A percentile compares a stretch with the other conserved stretches of the same genome.
These are phyloP conservation scores for Lepidium campestre DNA, from an alignment of 441 rosid genomes.

Conservation along the genomic window DNA sequence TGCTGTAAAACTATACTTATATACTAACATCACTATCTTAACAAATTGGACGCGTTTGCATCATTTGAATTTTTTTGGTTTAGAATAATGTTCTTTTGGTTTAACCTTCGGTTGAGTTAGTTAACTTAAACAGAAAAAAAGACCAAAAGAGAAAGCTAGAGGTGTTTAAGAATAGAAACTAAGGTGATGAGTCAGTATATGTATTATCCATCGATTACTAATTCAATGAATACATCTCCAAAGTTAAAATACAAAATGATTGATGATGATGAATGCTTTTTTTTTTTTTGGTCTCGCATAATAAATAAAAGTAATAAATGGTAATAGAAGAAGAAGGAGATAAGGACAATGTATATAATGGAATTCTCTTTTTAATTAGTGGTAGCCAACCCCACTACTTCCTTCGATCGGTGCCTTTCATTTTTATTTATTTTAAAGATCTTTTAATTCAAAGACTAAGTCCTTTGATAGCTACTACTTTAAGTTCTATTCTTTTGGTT, in stretches of 20 bases:
- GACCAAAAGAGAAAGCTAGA: too few species aligned
- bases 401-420: constrained; percentile 16
- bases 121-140: too few species aligned
- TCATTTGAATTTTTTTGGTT: not conserved
- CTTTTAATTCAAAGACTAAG: not conserved
- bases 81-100: too few species aligned
- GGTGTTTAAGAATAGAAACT: too few species aligned
- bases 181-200: too few species aligned
- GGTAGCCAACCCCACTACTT: constrained; percentile 35
- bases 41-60: not conserved
- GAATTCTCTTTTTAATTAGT: constrained; percentile 2
- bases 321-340: constrained; percentile 18
- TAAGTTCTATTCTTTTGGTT: too few species aligned
- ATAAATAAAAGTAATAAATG: not conserved
- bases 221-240: not conserved
- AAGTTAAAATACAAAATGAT: constrained; percentile 6
- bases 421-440: not conserved
- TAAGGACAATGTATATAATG: constrained; percentile 6
- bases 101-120: too few species aligned
- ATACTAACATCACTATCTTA: not conserved
- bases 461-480: too few species aligned
- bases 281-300: constrained; percentile 11
- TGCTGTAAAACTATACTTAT: not conserved
- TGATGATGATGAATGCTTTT: constrained; percentile 2
- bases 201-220: too few species aligned